Evolutionary conservation across 208 protist species (phyloP), one percentile per base, ranked within the genome.

Genomic region (Acanthamoeba royreba): DNA sequence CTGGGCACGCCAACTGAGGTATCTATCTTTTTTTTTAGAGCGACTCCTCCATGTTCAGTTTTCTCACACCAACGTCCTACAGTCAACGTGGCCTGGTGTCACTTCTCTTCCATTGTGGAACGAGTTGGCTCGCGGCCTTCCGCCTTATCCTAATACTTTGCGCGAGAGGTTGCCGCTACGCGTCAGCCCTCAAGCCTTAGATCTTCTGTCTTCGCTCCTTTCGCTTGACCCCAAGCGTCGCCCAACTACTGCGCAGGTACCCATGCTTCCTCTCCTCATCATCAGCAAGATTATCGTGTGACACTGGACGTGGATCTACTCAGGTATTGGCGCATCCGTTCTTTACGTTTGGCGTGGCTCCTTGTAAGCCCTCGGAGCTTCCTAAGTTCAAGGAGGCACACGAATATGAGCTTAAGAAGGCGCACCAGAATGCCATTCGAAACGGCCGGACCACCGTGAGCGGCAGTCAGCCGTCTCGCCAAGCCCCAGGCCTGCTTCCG

Each of bases 221-320:
- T 66, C 43, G 45, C 49, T 98, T 9, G 93, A 98, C 49, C 97
- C n/a, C n/a, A n/a, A n/a, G n/a, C n/a, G n/a, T n/a, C n/a, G n/a
- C n/a, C n/a, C n/a, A n/a, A n/a, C n/a, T n/a, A n/a, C n/a, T n/a
- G n/a, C n/a, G n/a, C n/a, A n/a, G n/a, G n/a, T n/a, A n/a, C n/a
- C n/a, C n/a, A n/a, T n/a, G n/a, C n/a, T n/a, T n/a, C n/a, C n/a
- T n/a, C n/a, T n/a, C n/a, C n/a, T n/a, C n/a, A n/a, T n/a, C n/a
- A n/a, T n/a, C n/a, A n/a, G n/a, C n/a, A n/a, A n/a, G n/a, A n/a
- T n/a, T n/a, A n/a, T n/a, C n/a, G n/a, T n/a, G n/a, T n/a, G n/a
- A n/a, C n/a, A n/a, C n/a, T n/a, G n/a, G n/a, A n/a, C n/a, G n/a
- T n/a, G n/a, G n/a, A n/a, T n/a, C n/a, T n/a, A n/a, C n/a, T n/a